These are phyloP conservation scores for Arachis monticola DNA, from an alignment of 331 rosid genomes.

Conservation along the genomic window DNA sequence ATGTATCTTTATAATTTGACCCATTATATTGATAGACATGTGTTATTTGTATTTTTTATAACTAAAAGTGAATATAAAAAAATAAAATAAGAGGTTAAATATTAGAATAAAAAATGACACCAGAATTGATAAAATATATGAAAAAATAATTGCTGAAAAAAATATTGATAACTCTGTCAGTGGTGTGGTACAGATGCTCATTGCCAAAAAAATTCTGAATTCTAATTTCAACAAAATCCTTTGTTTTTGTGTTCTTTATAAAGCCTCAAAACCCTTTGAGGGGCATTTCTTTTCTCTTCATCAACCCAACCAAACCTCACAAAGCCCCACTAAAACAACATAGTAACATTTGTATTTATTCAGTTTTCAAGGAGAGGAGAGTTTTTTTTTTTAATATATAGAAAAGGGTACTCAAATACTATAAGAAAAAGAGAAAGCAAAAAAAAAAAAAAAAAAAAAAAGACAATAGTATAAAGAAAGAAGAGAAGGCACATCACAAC, in stretches of 20 bases:
- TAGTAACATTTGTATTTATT: constrained; percentile 19
- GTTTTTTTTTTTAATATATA: background rate
- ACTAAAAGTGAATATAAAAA: no score
- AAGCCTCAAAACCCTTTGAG: constrained; percentile 43
- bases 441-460: background rate
- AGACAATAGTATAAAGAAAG: constrained; percentile 34
- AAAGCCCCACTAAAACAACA: constrained; percentile 32
- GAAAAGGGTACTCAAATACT: constrained; percentile 17
- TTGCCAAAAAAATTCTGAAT: constrained; percentile 46
- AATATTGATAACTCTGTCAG: constrained; percentile 36
- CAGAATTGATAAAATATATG: no score
- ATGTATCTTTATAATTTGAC: no score
- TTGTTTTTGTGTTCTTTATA: constrained; percentile 12
- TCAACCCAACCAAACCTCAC: constrained; percentile 42
- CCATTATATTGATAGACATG: no score
- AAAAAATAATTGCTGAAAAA: no score
- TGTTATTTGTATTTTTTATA: no score
- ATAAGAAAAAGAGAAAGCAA: constrained; percentile 22
- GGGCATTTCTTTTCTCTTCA: constrained; percentile 43
- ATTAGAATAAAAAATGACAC: no score
- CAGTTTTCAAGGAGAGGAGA: background rate
- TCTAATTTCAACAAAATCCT: constrained; percentile 45
- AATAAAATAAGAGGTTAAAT: no score
- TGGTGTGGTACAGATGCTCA: constrained; percentile 42
- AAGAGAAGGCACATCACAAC: constrained; percentile 41